Base-by-base conservation (phyloP, 495 filamentous ascomycete species). In the Penicillium diatomitis region DNA sequence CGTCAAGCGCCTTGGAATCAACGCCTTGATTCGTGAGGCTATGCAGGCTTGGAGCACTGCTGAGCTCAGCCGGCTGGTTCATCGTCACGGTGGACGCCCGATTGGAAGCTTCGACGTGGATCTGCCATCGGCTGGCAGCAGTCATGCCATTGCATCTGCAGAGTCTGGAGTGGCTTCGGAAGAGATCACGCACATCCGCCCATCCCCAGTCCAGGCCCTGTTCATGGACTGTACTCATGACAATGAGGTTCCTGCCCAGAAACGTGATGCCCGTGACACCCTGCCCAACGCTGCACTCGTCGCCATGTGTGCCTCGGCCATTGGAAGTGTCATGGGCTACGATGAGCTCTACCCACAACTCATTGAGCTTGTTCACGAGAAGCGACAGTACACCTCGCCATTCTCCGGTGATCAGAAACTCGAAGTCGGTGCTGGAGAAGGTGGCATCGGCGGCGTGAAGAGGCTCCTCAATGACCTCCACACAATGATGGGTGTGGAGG, bases 221-320 rank as follows among this genome's bases (percentile, higher is more conserved):
- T 97, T 99, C 66, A 96, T 96, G 88, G 94, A 99, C 60, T 99
- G 94, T 63, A 99, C 94, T 2, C 94, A 99, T 64, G 94, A 99
- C 68, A 99, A 99, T 59, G 92, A 97, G 66, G 81, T 87, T 6
- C 94, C 94, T 5, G 87, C 91, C 1, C 92, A 99, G 67, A 96
- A 97, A 67, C 80, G 94, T 27, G 91, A 96, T 63, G 91, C 88
- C 27, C 79, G 88, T 45, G 94, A 99, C 61, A 97, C 94, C 0
- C 73, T 99, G 10, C 88, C 94, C n/a, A 97, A 92, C 58, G 88
- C 90, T 36, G 94, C 94, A 11, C 75, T 99, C 8, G 90, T 97
- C 20, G 82, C 80, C 46, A 96, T 99, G 89, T 99, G 94, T 65
- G 82, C 89, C 28, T 95, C 86, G 53, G 87, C 90, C 1, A 88